Evolutionary conservation across 2,329 filamentous ascomycete species (phyloP), one percentile per base, ranked within the genome.

Genomic region (Conoideocrella luteorostrata): DNA sequence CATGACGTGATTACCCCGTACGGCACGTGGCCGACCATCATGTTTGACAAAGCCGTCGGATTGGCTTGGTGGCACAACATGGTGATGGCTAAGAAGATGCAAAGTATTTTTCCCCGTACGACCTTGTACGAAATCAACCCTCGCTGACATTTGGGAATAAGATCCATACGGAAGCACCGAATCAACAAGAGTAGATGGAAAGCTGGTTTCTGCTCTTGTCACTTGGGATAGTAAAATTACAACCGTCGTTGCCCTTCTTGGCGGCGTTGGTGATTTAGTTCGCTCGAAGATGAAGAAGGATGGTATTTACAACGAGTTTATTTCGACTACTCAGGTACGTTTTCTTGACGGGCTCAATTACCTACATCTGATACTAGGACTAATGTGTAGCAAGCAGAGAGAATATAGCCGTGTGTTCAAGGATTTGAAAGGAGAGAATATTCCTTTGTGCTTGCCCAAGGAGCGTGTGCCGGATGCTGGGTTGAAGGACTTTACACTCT

Each of bases 211-310:
- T 1, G 61, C 63, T 2, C 59, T 69, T 5, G 54, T 69, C 3
- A 67, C 64, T 1, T 70, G 67, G 67, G 67, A 69, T 40, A 68
- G 65, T 49, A 70, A 70, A 43, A 52, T 69, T 7, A 64, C 64
- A 9, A 70, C 65, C 0, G 65, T 69, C 1, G 53, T 61, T 15
- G 59, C 66, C 0, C 52, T 69, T 0, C 50, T 69, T 4, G 66
- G 65, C 2, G 67, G 66, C 1, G 63, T 66, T 1, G 50, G 52
- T 10, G 60, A 66, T 33, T 52, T 68, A 18, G 66, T 67, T 4
- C 57, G 65, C 4, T 48, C 63, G 33, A 60, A 56, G 43, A 65
- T 68, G 62, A 61, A 60, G 50, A 43, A 46, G 0, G 63, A 69
- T 17, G 57, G 57, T 1, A 59, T 67, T 13, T 69, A 69, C 39